Base-by-base conservation (phyloP, 176 grass and related monocot genomes). In the Aegilops bicornis region DNA sequence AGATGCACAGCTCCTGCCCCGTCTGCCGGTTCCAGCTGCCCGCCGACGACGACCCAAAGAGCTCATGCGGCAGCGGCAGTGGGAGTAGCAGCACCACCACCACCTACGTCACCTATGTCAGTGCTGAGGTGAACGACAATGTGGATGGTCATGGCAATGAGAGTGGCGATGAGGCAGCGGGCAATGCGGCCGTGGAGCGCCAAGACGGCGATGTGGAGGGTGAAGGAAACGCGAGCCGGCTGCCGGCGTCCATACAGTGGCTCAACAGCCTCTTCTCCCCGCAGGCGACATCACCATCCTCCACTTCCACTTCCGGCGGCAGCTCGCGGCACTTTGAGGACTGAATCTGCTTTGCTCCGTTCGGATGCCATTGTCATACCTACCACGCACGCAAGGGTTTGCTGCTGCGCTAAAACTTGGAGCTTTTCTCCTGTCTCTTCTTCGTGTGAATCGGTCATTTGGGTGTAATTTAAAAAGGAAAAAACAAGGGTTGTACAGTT, bases 1-100 rank as follows among this genome's bases (percentile, higher is more conserved):
- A 90, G 85, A 87, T 94, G 82, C 92, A 99, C 58, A 95, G 94
- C 80, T 94, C 94, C 7, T 99, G 97, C 83, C 97, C 97, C 10
- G 87, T 96, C 36, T 99, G 97, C 72, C 83, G 92, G 4, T 94
- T 91, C 63, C 84, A 90, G 87, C 82, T 99, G 79, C 94, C 97
- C 17, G 85, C 82, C 11, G 83, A 82, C 8, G 87, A 90, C 39
- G 79, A 85, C 63, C 68, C 86, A 40, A 92, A 98, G 85, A 88
- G 45, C 69, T 85, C 86, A 16, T 83, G 70, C 37, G 80, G 65
- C 86, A 30, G 64, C 9, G 65, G 89, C 58, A 68, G 17, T 22
- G 65, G 89, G 13, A 62, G 25, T 25, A 36, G 23, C 67, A 87
- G 82, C 36, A 65, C 63, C 0, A 67, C 50, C 3, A 32, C 50